These are phyloP conservation scores for Trametes sanguinea DNA, from an alignment of 768 basidiomycete species.

Conservation along the genomic window DNA sequence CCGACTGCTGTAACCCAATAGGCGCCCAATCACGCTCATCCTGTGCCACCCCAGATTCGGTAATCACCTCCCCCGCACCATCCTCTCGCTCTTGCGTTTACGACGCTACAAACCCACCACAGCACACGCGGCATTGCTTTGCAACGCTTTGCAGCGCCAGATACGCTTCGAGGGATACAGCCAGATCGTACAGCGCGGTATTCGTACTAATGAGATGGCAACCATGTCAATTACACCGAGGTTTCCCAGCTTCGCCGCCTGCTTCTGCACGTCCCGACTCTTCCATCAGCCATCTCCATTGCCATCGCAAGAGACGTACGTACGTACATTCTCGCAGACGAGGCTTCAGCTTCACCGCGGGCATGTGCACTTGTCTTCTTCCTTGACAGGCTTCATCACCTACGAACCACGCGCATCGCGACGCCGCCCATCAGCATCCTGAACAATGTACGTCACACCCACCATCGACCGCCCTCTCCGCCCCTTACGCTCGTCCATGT, in stretches of 20 bases:
- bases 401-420: constrained; percentile 24
- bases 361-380: constrained; percentile 51
- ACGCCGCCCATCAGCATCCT: constrained; percentile 11
- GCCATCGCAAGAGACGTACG: neutral
- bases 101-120: too few species aligned
- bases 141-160: neutral
- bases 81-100: neutral
- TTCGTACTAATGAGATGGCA: neutral
- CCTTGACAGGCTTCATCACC: constrained; percentile 53
- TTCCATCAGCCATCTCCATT: neutral
- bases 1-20: neutral
- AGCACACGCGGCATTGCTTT: too few species aligned
- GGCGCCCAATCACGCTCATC: constrained; percentile 18
- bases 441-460: constrained; percentile 23
- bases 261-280: neutral
- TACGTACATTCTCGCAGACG: neutral
- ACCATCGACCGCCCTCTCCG: constrained; percentile 1
- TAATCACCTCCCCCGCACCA: neutral
- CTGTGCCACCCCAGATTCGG: neutral
- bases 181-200: neutral
- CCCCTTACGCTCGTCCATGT: neutral
- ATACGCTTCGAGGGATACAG: constrained; percentile 15
- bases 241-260: constrained; percentile 19
- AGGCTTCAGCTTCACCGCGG: constrained; percentile 27
- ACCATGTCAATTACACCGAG: constrained; percentile 18